phyloP scores from a whole-genome alignment of 108 stramenopile species.

The Pseudonitzschia delicatissima region DNA sequence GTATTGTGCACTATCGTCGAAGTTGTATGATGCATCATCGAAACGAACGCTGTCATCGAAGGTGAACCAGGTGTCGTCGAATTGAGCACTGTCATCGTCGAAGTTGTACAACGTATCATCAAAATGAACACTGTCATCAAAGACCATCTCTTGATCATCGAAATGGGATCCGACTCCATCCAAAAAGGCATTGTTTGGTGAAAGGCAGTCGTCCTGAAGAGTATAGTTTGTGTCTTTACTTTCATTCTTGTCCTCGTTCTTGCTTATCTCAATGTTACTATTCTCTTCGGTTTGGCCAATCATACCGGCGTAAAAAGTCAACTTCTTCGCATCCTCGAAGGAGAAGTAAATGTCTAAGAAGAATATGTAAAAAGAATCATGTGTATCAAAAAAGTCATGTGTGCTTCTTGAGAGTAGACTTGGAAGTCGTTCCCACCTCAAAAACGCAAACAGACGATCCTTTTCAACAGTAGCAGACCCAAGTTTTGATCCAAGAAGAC shows the following conservation, averaged over 20 bases:
- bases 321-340: background rate
- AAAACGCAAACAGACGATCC: background rate
- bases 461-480: background rate
- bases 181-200: background rate
- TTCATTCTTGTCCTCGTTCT: background rate
- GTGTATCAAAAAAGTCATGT: background rate
- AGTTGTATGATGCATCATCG: background rate
- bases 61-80: background rate
- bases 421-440: constrained; percentile 1
- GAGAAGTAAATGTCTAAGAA: constrained; percentile 3
- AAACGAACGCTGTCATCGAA: background rate
- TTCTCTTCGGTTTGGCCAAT: background rate
- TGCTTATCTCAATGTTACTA: background rate
- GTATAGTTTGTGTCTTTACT: background rate
- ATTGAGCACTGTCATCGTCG: background rate
- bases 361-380: background rate
- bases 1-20: background rate
- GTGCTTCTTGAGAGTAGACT: background rate
- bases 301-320: background rate
- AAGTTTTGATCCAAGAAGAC: background rate
- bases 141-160: background rate
- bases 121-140: background rate
- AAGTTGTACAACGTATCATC: background rate
- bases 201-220: background rate
- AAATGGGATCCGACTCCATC: background rate